phyloP scores from a whole-genome alignment of 1,284 basidiomycete genomes.

The Gymnopus androsaceus region DNA sequence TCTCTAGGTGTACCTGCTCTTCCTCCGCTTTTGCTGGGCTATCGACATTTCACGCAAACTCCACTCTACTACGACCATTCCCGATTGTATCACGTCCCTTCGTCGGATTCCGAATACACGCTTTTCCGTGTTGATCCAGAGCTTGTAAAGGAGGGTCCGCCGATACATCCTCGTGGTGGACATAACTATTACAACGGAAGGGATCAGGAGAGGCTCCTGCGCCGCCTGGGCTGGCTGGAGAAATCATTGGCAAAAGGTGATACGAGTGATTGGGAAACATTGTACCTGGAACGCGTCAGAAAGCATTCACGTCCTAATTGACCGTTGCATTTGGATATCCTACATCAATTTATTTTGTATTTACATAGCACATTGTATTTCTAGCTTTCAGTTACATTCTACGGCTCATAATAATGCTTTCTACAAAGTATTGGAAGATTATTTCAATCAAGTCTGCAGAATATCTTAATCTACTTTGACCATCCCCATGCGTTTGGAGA shows the following conservation, averaged over 20 bases:
- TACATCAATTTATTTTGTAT: no score
- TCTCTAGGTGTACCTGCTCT: conserved; percentile 52
- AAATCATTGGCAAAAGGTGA: conserved; percentile 32
- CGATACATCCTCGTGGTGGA: conserved; percentile 47
- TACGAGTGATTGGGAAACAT: conserved; percentile 32
- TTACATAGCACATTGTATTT: background rate
- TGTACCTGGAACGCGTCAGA: conserved; percentile 25
- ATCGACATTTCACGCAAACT: conserved; percentile 46
- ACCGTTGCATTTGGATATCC: no score
- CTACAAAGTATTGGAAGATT: no score
- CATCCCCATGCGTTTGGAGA: no score
- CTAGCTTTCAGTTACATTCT: no score
- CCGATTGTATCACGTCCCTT: conserved; percentile 46
- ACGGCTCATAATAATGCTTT: no score
- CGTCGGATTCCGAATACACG: conserved; percentile 45
- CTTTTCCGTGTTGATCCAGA: conserved; percentile 39
- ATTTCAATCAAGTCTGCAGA: no score
- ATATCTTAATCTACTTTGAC: no score
- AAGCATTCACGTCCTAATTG: conserved; percentile 19
- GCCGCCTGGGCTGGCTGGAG: conserved; percentile 46
- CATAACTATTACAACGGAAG: conserved; percentile 62
- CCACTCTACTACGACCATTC: conserved; percentile 51
- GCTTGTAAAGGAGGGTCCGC: no score
- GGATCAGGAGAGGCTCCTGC: conserved; percentile 47
- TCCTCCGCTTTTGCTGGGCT: conserved; percentile 50